Evolutionary conservation across 2,329 filamentous ascomycete genomes (phyloP).

Genomic region (Claviceps paspali): DNA sequence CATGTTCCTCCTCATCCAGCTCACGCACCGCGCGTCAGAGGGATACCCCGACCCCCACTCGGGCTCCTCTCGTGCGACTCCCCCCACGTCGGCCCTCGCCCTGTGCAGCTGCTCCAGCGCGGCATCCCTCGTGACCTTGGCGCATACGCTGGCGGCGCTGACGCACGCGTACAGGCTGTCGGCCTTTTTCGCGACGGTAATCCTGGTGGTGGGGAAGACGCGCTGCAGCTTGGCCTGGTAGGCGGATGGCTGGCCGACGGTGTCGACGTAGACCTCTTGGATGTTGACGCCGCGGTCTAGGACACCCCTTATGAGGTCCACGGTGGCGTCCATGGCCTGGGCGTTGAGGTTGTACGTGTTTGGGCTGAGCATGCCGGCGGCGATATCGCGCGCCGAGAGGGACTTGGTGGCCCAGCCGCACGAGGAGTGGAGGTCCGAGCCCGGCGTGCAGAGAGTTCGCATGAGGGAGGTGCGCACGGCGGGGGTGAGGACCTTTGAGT

Average conservation of each 20-base stretch:
- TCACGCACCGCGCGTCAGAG: conserved; percentile 63
- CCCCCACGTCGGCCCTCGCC: conserved; percentile 18
- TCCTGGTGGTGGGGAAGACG: conserved; percentile 61
- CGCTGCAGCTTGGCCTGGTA: conserved; percentile 78
- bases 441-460: conserved; percentile 51
- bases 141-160: conserved; percentile 83
- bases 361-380: conserved; percentile 58
- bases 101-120: conserved; percentile 70
- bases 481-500: conserved; percentile 82
- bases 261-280: conserved; percentile 86
- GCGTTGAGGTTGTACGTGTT: conserved; percentile 80
- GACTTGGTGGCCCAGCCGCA: conserved; percentile 76
- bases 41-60: conserved; percentile 90
- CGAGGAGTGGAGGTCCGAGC: conserved; percentile 27
- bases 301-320: conserved; percentile 65
- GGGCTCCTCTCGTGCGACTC: conserved; percentile 28
- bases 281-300: conserved; percentile 67
- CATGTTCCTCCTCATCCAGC: conserved; percentile 76
- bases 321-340: conserved; percentile 85
- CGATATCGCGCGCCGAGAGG: conserved; percentile 74
- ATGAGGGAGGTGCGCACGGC: conserved; percentile 60
- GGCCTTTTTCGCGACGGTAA: conserved; percentile 79
- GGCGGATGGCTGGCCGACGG: conserved; percentile 64
- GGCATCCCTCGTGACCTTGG: conserved; percentile 88
- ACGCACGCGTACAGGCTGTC: conserved; percentile 87